Base-by-base conservation (phyloP, 768 basidiomycete species). In the Xerocomellus intermedius region DNA sequence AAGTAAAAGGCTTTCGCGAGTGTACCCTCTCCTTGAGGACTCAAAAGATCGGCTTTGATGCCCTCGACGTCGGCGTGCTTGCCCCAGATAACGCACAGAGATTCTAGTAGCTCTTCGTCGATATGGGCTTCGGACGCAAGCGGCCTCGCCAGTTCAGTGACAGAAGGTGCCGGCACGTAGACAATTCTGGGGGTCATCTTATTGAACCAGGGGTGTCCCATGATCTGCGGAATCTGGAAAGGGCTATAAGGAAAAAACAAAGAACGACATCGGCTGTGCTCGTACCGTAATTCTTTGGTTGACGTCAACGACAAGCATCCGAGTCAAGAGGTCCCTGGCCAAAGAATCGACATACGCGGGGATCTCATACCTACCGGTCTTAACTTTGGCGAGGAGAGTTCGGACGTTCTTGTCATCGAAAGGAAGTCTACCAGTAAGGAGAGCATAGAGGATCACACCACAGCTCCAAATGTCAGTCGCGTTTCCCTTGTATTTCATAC, bases 401-500 rank as follows among this genome's bases (percentile, higher is more conserved):
- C 83, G 77, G 16, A 91, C 82, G 59, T 94, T 87, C 74, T 89
- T 88, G 77, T 97, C 93, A 65, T 97, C 95, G 65, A 97, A 98
- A 6, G 95, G 95, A 19, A 98, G 86, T 51, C 89, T 77, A 12
- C 95, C 94, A 30, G 92, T 91, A 38, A 97, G 80, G 44, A 98
- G 82, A 30, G 94, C 91, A 70, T 82, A 97, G 46, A 97, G 82
- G 61, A 96, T 94, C 42, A 98, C 91, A 22, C 95, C 95, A 57
- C 94, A 94, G 62, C 93, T 95, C 94, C 94, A 98, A 64, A 98
- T 91, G 71, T 97, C 95, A 3, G 93, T 91, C 6, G 91, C 87
- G 39, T 86, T 87, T 35, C 95, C 95, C 70, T 86, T 81, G 70
- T 97, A 98, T 64, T 85, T 86, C 72, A 86, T 79, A 9, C 94